phyloP scores from a whole-genome alignment of 2,329 filamentous ascomycete species.

The Monilinia fructicola region DNA sequence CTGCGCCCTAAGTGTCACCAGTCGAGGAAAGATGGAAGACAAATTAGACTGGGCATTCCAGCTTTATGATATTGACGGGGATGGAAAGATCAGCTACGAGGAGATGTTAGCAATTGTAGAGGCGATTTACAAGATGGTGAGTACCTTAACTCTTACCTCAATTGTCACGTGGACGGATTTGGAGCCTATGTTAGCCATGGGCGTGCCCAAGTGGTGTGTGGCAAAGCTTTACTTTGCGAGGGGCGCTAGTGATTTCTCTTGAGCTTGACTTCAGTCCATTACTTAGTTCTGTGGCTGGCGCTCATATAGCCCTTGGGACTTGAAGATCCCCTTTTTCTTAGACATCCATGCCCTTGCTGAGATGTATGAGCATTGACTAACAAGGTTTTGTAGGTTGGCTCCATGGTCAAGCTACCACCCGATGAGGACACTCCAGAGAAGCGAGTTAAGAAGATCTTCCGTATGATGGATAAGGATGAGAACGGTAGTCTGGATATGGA shows the following conservation, averaged over 20 bases:
- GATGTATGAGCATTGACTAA: constrained; percentile 17
- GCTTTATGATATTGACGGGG: constrained; percentile 97
- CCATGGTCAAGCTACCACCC: constrained; percentile 97
- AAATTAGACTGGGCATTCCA: constrained; percentile 99
- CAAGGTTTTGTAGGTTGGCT: constrained; percentile 70
- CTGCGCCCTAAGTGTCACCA: constrained; percentile 94
- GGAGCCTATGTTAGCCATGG: not conserved
- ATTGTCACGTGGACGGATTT: constrained; percentile 6
- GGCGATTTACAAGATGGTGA: constrained; percentile 99
- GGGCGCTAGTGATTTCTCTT: not conserved
- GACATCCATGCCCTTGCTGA: no score
- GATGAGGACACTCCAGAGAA: constrained; percentile 99
- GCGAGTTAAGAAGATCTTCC: constrained; percentile 95
- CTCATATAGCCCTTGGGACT: not conserved
- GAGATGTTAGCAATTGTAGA: constrained; percentile 99
- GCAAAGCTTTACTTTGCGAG: not conserved
- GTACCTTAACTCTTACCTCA: constrained; percentile 25
- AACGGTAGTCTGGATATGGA: constrained; percentile 95
- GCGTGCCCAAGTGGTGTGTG: not conserved
- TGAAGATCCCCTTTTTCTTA: not conserved
- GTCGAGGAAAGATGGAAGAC: constrained; percentile 97
- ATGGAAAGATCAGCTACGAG: constrained; percentile 98
- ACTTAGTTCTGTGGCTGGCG: not conserved
- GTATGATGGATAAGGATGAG: constrained; percentile 99
- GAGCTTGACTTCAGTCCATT: not conserved